Conservation (phyloP, 306 rosid genomes). For the Quercus engelmannii region DNA sequence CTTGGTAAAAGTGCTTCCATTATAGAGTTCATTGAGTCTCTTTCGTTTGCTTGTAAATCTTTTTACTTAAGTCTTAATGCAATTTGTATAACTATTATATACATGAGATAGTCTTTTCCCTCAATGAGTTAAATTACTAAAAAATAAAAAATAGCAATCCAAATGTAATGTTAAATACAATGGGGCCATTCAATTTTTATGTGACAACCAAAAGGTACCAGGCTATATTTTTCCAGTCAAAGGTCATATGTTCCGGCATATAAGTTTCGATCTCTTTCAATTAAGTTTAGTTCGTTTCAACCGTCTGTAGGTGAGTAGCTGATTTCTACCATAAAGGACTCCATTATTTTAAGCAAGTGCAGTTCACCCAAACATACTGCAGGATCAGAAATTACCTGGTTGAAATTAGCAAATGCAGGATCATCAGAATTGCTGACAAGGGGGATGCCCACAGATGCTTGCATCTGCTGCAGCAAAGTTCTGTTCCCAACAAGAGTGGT, state of each 20-base stretch:
- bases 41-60: too few relatives aligned
- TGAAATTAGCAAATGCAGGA: conserved; percentile 68
- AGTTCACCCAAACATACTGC: neutral
- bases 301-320: neutral
- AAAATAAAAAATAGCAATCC: too few relatives aligned
- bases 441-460: conserved; percentile 55
- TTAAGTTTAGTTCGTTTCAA: neutral
- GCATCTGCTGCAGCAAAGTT: conserved; percentile 64
- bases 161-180: neutral
- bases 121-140: too few relatives aligned
- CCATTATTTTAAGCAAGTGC: neutral
- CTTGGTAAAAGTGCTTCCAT: too few relatives aligned
- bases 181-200: neutral
- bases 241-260: neutral
- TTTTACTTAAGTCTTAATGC: too few relatives aligned
- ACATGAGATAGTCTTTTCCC: too few relatives aligned
- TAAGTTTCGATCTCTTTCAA: neutral
- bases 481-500: conserved; percentile 67
- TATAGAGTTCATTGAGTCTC: too few relatives aligned
- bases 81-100: too few relatives aligned
- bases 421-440: conserved; percentile 39
- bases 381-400: conserved; percentile 45
- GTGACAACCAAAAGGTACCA: neutral
- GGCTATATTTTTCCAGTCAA: neutral
- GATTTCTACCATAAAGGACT: neutral